Evolutionary conservation across 2,329 filamentous ascomycete genomes (phyloP), one percentile per base, ranked within the genome.

Genomic region (Fusarium sp.): DNA sequence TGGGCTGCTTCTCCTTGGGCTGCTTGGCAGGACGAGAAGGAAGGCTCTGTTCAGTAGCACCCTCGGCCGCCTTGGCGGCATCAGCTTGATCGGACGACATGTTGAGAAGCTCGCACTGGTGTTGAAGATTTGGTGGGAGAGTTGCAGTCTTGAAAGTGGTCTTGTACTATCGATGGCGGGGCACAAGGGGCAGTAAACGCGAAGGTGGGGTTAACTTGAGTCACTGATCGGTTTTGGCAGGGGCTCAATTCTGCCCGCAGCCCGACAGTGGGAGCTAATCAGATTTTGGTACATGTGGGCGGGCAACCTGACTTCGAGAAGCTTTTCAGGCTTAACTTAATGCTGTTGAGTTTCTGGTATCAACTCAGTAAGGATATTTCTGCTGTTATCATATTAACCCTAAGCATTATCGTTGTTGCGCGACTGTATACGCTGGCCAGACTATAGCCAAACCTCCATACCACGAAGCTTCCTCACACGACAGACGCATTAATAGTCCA

Each of bases 51-150:
- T 75, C 76, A 21, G 78, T 69, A 57, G 77, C 77, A 45, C 76
- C 77, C 68, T 79, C 79, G 25, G 72, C 76, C 70, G 74, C 73
- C 68, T 80, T 78, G 41, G 78, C 72, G 56, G 71, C 74, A 55
- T 77, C 79, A 72, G 72, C 77, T 77, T 77, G 78, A 71, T 80
- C 79, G 64, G 80, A 79, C 73, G 78, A 78, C 80, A 81, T 82
- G 70, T 66, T 75, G 73, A 67, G 59, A 64, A 53, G 49, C 57
- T 65, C 45, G 49, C 46, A 59, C 42, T 54, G 53, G 34, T 71
- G 66, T 69, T 71, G 67, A 59, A 66, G 51, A 68, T 66, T 59
- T 75, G 60, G 63, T 72, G 68, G 72, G 69, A 73, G 72, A 61
- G 60, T 37, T 49, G 54, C 71, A 71, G 66, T 69, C 69, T 68